Conservation (phyloP, 2,329 filamentous ascomycete species). For the Pseudocercospora musae region DNA sequence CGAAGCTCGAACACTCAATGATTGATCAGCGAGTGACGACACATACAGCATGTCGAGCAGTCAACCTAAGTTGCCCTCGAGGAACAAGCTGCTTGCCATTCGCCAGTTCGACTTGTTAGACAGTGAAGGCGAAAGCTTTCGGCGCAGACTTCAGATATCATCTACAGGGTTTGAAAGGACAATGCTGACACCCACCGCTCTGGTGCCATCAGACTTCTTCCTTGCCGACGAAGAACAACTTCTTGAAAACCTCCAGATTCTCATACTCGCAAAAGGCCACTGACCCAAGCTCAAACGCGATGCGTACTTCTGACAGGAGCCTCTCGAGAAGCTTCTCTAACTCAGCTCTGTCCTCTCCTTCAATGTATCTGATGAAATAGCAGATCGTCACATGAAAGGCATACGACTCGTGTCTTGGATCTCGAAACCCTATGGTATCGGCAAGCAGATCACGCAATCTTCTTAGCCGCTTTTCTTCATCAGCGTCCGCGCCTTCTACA, state of each 20-base stretch:
- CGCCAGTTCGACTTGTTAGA: neutral
- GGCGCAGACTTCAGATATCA: too few relatives aligned
- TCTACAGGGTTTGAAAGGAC: too few relatives aligned
- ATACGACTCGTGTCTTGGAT: neutral
- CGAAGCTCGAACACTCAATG: too few relatives aligned
- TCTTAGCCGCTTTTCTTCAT: neutral
- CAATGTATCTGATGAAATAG: neutral
- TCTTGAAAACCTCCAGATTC: neutral
- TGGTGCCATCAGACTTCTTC: neutral
- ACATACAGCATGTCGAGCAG: too few relatives aligned
- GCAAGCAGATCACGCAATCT: conserved; percentile 1
- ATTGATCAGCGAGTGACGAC: too few relatives aligned
- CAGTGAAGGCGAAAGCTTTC: neutral
- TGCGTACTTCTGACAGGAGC: neutral
- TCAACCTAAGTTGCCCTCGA: too few relatives aligned
- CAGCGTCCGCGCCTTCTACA: neutral
- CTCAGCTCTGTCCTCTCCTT: neutral
- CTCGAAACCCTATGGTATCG: neutral
- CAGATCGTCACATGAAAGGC: neutral
- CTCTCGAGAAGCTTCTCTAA: neutral
- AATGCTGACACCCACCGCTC: neutral
- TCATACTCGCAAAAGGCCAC: conserved; percentile 1
- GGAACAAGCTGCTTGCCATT: too few relatives aligned
- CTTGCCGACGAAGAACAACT: neutral
- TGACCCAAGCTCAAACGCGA: neutral